Conservation (phyloP, 192 early-diverging fungal species). For the Backusella parvicylindrica region DNA sequence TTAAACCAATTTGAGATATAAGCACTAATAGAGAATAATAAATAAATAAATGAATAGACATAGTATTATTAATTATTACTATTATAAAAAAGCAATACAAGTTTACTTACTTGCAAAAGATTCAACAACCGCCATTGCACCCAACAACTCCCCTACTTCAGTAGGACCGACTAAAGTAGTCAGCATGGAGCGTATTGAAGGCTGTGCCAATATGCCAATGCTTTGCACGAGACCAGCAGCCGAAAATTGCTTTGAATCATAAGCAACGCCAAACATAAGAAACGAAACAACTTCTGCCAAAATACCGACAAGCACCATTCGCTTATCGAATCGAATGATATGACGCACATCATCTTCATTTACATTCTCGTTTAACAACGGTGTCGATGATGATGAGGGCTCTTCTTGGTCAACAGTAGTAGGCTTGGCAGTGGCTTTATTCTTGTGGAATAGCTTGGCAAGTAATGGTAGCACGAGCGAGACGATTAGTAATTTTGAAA, state of each 20-base stretch:
- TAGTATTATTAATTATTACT: not conserved
- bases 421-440: not conserved
- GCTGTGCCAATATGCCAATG: conserved; percentile 28
- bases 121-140: conserved; percentile 44
- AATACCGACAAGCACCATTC: conserved; percentile 42
- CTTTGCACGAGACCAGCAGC: conserved; percentile 25
- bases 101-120: conserved; percentile 31
- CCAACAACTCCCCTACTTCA: conserved; percentile 46
- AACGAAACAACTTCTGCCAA: conserved; percentile 30
- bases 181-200: conserved; percentile 40
- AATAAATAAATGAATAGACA: not conserved
- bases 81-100: not conserved
- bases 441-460: conserved; percentile 26
- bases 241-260: conserved; percentile 8
- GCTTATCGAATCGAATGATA: conserved; percentile 35
- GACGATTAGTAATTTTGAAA: conserved; percentile 26
- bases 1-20: conserved; percentile 39
- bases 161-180: conserved; percentile 41
- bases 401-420: not conserved
- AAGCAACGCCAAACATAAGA: conserved; percentile 29
- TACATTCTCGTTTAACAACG: not conserved
- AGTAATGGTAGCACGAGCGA: conserved; percentile 37
- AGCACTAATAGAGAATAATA: conserved; percentile 24
- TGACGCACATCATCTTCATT: not conserved
- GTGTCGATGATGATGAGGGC: not conserved